phyloP scores from a whole-genome alignment of 169 alveolate species.

The Plasmodium sp. region DNA sequence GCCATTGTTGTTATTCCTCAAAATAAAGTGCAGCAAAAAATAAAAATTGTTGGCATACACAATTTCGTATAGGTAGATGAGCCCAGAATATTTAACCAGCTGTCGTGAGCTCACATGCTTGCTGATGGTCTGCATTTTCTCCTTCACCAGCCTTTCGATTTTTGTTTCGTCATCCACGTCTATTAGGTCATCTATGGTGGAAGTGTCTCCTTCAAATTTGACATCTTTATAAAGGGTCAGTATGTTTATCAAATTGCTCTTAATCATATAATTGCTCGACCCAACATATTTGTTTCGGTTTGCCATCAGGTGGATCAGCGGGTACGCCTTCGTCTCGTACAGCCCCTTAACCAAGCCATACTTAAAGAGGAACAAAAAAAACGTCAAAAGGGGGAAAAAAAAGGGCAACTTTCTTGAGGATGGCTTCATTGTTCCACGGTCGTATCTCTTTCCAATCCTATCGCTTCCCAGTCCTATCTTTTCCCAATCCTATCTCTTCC shows the following conservation, averaged over 20 bases:
- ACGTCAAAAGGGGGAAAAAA: background rate
- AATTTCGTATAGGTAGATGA: constrained; percentile 65
- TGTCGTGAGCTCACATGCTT: constrained; percentile 6
- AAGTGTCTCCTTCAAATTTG: background rate
- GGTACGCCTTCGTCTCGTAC: constrained; percentile 57
- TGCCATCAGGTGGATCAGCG: constrained; percentile 26
- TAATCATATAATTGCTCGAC: constrained; percentile 6
- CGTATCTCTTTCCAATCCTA: background rate
- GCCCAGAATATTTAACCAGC: constrained; percentile 27
- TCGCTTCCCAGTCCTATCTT: background rate
- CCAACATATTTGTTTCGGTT: constrained; percentile 14
- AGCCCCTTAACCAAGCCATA: constrained; percentile 39
- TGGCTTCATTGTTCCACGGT: background rate
- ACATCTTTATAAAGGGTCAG: constrained; percentile 26
- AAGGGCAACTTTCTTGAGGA: background rate
- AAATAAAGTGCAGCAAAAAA: constrained; percentile 51
- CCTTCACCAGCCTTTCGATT: constrained; percentile 24
- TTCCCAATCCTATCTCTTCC: background rate
- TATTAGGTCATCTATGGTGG: constrained; percentile 27
- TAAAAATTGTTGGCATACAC: constrained; percentile 27
- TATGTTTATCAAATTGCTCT: constrained; percentile 40
- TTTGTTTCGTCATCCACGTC: constrained; percentile 49
- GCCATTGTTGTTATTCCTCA: constrained; percentile 33
- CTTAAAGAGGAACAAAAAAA: constrained; percentile 11
- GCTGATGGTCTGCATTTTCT: constrained; percentile 18